A percentile compares a stretch with the other conserved stretches of the same genome.
phyloP scores from a whole-genome alignment of 768 basidiomycete species.

The Galerina marginata region DNA sequence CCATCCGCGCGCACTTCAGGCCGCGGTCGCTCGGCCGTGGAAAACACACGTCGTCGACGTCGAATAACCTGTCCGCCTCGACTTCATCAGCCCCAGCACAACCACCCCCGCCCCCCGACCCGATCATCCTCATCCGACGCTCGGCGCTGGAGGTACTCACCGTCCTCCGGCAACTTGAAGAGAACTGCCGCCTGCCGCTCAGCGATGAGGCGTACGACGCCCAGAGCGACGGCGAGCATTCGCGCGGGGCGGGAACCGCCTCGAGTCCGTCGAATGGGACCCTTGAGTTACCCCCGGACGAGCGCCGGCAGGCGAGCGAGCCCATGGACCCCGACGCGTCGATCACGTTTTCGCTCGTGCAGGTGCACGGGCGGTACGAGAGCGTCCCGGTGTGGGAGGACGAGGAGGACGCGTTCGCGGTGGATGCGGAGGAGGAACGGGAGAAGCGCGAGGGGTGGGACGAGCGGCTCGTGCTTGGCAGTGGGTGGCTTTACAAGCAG shows the following conservation, averaged over 20 bases:
- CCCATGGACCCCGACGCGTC: constrained; percentile 62
- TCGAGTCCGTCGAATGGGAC: constrained; percentile 38
- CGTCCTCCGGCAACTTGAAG: constrained; percentile 81
- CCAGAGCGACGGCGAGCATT: constrained; percentile 68
- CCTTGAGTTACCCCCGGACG: constrained; percentile 45
- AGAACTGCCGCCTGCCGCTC: constrained; percentile 73
- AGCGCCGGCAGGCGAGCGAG: constrained; percentile 24
- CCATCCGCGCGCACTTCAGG: constrained; percentile 62
- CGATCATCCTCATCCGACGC: constrained; percentile 71
- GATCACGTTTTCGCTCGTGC: constrained; percentile 71
- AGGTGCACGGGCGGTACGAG: constrained; percentile 67
- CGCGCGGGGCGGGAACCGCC: constrained; percentile 31
- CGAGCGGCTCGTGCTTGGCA: constrained; percentile 77
- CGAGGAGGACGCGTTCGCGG: constrained; percentile 52
- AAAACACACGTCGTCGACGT: constrained; percentile 32
- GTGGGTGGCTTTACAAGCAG: constrained; percentile 82
- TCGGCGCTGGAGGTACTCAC: constrained; percentile 86
- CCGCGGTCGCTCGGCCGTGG: constrained; percentile 48
- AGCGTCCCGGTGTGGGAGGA: constrained; percentile 85
- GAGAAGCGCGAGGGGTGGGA: constrained; percentile 81
- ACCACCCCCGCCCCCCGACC: constrained; percentile 48
- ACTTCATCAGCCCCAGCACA: constrained; percentile 17
- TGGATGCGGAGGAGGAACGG: constrained; percentile 50
- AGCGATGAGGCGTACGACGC: constrained; percentile 85
- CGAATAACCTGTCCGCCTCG: constrained; percentile 15